Conservation (phyloP, 441 rosid species). For the Brassica hybrid region DNA sequence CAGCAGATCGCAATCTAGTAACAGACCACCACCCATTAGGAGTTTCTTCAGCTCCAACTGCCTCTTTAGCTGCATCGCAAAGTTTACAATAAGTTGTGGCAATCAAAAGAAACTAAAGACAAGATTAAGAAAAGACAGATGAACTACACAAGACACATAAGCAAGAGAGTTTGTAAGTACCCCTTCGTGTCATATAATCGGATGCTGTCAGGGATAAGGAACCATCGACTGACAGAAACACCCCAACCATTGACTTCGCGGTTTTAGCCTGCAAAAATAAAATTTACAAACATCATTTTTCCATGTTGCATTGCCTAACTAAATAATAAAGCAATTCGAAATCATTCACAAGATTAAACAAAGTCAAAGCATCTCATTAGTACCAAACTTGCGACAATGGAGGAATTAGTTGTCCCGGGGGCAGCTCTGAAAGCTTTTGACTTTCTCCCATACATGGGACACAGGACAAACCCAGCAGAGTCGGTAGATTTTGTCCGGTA, state of each 20-base stretch:
- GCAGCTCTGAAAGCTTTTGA: conserved; percentile 99
- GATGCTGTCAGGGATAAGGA: conserved; percentile 68
- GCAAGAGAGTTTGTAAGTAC: conserved; percentile 48
- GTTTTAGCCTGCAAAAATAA: conserved; percentile 82
- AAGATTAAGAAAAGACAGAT: conserved; percentile 7
- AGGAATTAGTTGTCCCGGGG: conserved; percentile 89
- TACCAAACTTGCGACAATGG: conserved; percentile 88
- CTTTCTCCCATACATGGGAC: conserved; percentile 95
- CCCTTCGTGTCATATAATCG: conserved; percentile 84
- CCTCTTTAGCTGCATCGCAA: conserved; percentile 78
- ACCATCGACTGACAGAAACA: conserved; percentile 74
- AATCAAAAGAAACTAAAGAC: conserved; percentile 7
- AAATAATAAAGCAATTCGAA: conserved; percentile 7
- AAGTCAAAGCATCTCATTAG: conserved; percentile 36
- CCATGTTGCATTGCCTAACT: conserved; percentile 6
- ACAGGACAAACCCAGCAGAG: conserved; percentile 82
- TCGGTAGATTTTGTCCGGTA: conserved; percentile 73
- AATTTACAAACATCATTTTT: conserved; percentile 17
- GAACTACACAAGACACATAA: conserved; percentile 22
- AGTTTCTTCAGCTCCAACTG: conserved; percentile 93
- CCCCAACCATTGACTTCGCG: conserved; percentile 88
- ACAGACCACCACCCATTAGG: conserved; percentile 97
- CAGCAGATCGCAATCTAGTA: conserved; percentile 93
- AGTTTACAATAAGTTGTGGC: conserved; percentile 17
- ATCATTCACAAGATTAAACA: neutral